phyloP scores from a whole-genome alignment of 2,329 filamentous ascomycete species.

The Didymella pinodella region DNA sequence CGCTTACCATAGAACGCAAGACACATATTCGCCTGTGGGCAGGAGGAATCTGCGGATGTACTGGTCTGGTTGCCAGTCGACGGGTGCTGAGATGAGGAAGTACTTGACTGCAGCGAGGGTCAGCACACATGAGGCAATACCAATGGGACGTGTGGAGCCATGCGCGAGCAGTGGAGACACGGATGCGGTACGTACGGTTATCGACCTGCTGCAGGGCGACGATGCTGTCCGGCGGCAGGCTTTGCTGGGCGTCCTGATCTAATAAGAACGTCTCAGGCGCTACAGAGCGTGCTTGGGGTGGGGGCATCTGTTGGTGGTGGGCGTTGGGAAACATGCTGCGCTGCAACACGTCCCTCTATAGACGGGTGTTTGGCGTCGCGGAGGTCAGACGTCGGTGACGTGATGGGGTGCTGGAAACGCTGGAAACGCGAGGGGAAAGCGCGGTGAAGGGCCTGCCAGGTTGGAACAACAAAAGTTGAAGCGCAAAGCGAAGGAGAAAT shows the following conservation, averaged over 20 bases:
- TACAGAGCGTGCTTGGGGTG: conserved; percentile 71
- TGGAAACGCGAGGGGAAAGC: conserved; percentile 40
- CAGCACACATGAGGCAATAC: conserved; percentile 32
- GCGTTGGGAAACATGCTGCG: conserved; percentile 58
- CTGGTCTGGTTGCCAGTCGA: conserved; percentile 96
- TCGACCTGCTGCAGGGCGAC: conserved; percentile 98
- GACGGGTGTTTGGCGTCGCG: conserved; percentile 38
- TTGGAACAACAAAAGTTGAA: conserved; percentile 49
- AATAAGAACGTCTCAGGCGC: conserved; percentile 99
- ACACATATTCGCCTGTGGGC: conserved; percentile 98
- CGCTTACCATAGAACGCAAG: conserved; percentile 86
- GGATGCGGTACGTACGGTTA: conserved; percentile 73
- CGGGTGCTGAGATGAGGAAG: conserved; percentile 97
- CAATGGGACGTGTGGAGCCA: conserved; percentile 17
- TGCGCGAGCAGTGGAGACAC: conserved; percentile 24
- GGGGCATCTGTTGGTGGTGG: conserved; percentile 81
- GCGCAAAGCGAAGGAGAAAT: conserved; percentile 49
- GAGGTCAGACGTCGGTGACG: conserved; percentile 41
- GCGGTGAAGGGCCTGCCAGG: conserved; percentile 49
- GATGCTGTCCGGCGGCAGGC: conserved; percentile 93
- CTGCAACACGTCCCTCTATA: conserved; percentile 48
- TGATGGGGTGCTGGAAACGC: conserved; percentile 3
- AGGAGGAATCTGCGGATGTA: conserved; percentile 95
- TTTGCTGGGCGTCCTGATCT: conserved; percentile 95
- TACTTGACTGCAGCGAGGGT: conserved; percentile 81